Evolutionary conservation across 1,284 basidiomycete genomes (phyloP), one percentile per base, ranked within the genome.

Genomic region (Hypsizygus ulmarius): DNA sequence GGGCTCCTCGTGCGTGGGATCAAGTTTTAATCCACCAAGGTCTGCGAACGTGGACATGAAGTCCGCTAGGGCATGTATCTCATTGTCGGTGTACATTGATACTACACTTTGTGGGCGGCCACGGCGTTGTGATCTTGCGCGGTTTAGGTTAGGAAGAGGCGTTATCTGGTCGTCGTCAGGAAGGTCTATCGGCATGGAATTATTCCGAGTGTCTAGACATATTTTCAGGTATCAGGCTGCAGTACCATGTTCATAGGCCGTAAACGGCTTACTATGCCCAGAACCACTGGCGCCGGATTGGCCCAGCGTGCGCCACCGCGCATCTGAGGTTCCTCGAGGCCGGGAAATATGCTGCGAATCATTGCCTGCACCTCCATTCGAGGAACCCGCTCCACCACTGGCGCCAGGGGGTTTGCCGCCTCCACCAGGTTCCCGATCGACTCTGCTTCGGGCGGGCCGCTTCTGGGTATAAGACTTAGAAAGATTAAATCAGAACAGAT

Each of bases 401-500:
- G 68, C 66, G 33, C 67, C 62, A 33, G 72, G 69, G 43, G 71
- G 68, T 35, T 74, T 69, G 45, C 67, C 69, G 27, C 64, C 61
- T 43, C 75, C 70, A 46, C 70, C 64, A 49, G 77, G 28, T 29
- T 51, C 77, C 52, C 72, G 77, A 50, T 82, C 79, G 27, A 70
- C 63, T 44, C 77, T 75, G 34, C 73, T 65, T 44, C 80, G 77
- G 14, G 74, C 67, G 1, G 84, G 79, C 50, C 82, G 76, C 63
- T 81, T 84, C 68, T 87, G 84, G 19, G 81, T 82, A 60, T 84
- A 86, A 10, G 81, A 77, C 83, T 84, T 3, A 51, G 29, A 59
- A 54, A 52, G 18, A 39, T 19, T 15, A 45, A 16, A 52, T 44
- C 49, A 49, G 48, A 18, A n/a, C 11, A 34, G 25, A 28, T 36